phyloP scores from a whole-genome alignment of 495 filamentous ascomycete genomes.

The Clohesyomyces aquaticus region DNA sequence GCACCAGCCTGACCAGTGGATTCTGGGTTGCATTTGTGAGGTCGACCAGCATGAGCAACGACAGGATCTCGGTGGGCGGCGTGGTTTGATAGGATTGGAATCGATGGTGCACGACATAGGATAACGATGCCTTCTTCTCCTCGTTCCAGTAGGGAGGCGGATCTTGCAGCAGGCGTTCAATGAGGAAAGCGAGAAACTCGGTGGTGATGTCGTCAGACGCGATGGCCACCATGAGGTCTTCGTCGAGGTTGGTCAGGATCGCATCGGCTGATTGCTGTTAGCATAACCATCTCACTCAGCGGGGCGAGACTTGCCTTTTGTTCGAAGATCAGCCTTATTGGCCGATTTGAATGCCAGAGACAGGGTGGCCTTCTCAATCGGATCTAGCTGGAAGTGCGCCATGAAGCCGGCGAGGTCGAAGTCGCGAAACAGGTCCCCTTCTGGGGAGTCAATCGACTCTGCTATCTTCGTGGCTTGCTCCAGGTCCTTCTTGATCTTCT shows the following conservation, averaged over 20 bases:
- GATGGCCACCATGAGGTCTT: constrained; percentile 69
- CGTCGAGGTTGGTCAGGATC: constrained; percentile 74
- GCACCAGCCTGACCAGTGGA: constrained; percentile 74
- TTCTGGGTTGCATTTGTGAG: constrained; percentile 64
- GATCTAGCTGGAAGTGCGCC: constrained; percentile 90
- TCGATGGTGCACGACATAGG: constrained; percentile 66
- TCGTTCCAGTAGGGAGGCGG: constrained; percentile 81
- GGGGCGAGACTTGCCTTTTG: constrained; percentile 71
- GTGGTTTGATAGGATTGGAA: constrained; percentile 64
- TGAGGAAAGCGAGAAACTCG: constrained; percentile 70
- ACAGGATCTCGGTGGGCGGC: constrained; percentile 71
- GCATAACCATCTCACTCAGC: not conserved
- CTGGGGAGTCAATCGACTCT: constrained; percentile 83
- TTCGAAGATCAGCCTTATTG: constrained; percentile 75
- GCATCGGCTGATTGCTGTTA: constrained; percentile 69
- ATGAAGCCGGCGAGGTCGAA: constrained; percentile 92
- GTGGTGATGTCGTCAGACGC: constrained; percentile 64
- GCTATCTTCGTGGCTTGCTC: constrained; percentile 87
- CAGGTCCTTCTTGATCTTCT: constrained; percentile 77
- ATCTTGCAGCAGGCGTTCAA: constrained; percentile 80
- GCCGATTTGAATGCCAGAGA: constrained; percentile 85
- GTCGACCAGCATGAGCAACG: constrained; percentile 73
- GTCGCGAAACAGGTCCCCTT: constrained; percentile 88
- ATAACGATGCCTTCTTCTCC: constrained; percentile 68
- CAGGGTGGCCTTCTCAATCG: constrained; percentile 82